Conservation (phyloP, 495 filamentous ascomycete species). For the Copromyces sp. region DNA sequence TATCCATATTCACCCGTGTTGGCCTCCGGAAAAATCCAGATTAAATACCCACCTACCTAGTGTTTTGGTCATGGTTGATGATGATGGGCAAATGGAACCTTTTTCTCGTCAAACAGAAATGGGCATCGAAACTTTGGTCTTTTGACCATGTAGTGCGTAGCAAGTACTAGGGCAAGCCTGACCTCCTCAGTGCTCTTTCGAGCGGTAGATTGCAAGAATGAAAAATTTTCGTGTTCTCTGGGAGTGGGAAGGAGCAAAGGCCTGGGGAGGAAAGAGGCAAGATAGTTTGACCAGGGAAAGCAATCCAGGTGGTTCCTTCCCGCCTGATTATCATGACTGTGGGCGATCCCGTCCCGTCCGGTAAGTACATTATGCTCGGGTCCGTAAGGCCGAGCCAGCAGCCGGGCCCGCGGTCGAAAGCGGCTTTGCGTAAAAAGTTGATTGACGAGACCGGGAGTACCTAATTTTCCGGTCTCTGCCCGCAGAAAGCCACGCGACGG, state of each 20-base stretch:
- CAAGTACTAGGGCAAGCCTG: not conserved
- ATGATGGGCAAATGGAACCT: not conserved
- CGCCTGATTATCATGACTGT: not conserved
- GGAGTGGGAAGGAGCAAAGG: not conserved
- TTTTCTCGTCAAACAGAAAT: not conserved
- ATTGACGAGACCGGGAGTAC: no score
- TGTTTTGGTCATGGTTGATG: not conserved
- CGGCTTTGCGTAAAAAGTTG: not conserved
- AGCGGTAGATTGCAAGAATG: no score
- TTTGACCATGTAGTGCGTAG: not conserved
- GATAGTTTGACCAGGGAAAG: no score
- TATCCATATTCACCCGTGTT: slow-evolving; percentile 11
- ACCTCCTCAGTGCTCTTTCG: not conserved
- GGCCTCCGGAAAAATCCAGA: not conserved
- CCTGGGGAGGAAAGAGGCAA: no score
- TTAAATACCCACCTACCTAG: slow-evolving; percentile 4
- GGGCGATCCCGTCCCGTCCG: not conserved
- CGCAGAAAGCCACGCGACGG: not conserved
- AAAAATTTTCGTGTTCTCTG: no score
- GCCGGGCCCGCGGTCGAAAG: no score
- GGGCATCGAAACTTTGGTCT: not conserved
- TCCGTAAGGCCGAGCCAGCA: not conserved
- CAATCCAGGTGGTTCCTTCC: not conserved
- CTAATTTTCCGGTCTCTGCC: no score
- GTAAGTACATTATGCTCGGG: not conserved